Conservation (phyloP, 1,139 yeast species). For the Hansenula anomala region DNA sequence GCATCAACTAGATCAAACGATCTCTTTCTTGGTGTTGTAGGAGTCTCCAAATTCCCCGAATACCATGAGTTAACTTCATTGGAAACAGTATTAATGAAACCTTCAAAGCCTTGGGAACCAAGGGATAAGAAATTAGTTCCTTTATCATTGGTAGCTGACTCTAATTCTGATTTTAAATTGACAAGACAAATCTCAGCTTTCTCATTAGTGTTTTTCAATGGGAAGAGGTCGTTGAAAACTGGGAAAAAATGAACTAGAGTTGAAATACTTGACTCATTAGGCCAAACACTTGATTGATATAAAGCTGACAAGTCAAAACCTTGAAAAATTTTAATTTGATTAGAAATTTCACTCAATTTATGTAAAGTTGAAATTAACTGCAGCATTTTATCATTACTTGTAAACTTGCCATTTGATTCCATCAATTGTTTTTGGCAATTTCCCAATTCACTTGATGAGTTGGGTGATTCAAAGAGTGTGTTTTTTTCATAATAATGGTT, state of each 20-base stretch:
- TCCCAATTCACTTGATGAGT: neutral
- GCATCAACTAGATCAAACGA: constrained; percentile 3
- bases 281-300: neutral
- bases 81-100: neutral
- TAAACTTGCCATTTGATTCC: neutral
- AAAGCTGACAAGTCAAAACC: neutral
- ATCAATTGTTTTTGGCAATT: neutral
- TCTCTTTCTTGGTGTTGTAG: constrained; percentile 3
- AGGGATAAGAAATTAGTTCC: neutral
- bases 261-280: neutral
- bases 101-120: neutral
- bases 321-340: neutral
- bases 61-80: neutral
- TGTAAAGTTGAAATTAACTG: neutral
- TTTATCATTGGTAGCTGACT: neutral
- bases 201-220: neutral
- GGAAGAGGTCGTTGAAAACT: neutral
- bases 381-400: neutral
- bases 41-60: neutral
- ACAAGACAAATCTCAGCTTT: neutral
- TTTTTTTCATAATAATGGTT: constrained; percentile 5
- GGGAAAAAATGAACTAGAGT: neutral
- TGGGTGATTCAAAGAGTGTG: neutral
- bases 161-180: neutral
- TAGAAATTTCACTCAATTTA: neutral